These are phyloP conservation scores for Bolboschoenoplectus hybrid DNA, from an alignment of 202 grass and related monocot species.

Conservation along the genomic window DNA sequence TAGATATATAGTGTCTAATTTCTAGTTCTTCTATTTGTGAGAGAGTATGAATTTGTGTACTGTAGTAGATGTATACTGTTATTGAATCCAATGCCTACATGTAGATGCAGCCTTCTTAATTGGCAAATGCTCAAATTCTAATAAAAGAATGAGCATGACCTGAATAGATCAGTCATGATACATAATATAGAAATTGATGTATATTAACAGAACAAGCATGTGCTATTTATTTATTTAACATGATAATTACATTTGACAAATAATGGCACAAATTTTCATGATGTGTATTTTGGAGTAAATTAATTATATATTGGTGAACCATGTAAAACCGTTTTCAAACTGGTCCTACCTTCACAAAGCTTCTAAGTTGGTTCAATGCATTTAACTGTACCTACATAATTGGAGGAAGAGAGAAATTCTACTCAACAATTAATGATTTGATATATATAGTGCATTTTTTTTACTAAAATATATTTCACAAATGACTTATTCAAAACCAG, in stretches of 20 bases:
- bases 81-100: no score
- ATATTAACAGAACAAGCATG: no score
- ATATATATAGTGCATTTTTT: background rate
- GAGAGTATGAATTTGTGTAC: background rate
- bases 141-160: background rate
- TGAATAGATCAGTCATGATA: background rate
- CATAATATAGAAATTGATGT: no score
- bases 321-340: background rate
- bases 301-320: background rate
- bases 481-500: background rate
- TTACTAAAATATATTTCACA: background rate
- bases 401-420: background rate
- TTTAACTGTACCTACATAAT: background rate
- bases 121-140: background rate
- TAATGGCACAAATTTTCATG: background rate
- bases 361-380: background rate
- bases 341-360: background rate
- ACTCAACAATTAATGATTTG: background rate
- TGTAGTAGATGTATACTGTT: no score
- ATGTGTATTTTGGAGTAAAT: background rate
- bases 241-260: no score
- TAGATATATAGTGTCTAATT: background rate
- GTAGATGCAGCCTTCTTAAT: background rate
- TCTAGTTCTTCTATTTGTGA: background rate
- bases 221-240: no score